A percentile compares a stretch with the other conserved stretches of the same genome.
phyloP scores from a whole-genome alignment of 2,329 filamentous ascomycete genomes.

The Aspergillus quadricinctus region DNA sequence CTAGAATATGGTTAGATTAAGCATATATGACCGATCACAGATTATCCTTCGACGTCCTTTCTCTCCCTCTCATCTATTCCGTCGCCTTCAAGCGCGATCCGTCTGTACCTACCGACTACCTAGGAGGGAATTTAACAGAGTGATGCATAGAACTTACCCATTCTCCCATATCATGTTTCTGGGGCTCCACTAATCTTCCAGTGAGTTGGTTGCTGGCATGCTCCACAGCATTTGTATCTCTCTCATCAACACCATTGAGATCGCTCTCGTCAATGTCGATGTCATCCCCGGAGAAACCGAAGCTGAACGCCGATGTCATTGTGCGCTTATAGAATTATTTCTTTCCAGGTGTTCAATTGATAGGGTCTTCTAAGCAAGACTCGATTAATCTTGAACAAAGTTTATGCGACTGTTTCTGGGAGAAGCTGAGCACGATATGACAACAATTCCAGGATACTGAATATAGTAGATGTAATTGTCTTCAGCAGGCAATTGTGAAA shows the following conservation, averaged over 20 bases:
- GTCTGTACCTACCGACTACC: background rate
- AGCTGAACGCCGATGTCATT: slow-evolving; percentile 46
- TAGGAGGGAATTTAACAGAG: background rate
- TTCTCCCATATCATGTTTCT: slow-evolving; percentile 43
- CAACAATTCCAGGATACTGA: background rate
- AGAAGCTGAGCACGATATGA: background rate
- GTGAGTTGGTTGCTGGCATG: slow-evolving; percentile 19
- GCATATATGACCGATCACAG: background rate
- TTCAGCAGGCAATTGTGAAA: too few relatives aligned
- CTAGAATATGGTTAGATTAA: slow-evolving; percentile 31
- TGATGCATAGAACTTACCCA: slow-evolving; percentile 39
- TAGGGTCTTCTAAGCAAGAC: background rate
- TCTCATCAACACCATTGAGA: slow-evolving; percentile 16
- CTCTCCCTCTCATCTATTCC: background rate
- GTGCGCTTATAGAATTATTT: slow-evolving; percentile 1
- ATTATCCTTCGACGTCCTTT: background rate
- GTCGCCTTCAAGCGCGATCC: background rate
- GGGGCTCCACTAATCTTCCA: slow-evolving; percentile 29
- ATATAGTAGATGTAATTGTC: background rate
- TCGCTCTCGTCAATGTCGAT: slow-evolving; percentile 47
- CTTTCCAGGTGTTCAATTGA: background rate
- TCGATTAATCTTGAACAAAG: background rate
- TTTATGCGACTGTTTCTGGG: background rate
- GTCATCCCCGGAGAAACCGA: slow-evolving; percentile 57
- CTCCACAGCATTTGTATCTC: slow-evolving; percentile 6